Base-by-base conservation (phyloP, 352 stramenopile genomes). In the Globisporangium spiculum region DNA sequence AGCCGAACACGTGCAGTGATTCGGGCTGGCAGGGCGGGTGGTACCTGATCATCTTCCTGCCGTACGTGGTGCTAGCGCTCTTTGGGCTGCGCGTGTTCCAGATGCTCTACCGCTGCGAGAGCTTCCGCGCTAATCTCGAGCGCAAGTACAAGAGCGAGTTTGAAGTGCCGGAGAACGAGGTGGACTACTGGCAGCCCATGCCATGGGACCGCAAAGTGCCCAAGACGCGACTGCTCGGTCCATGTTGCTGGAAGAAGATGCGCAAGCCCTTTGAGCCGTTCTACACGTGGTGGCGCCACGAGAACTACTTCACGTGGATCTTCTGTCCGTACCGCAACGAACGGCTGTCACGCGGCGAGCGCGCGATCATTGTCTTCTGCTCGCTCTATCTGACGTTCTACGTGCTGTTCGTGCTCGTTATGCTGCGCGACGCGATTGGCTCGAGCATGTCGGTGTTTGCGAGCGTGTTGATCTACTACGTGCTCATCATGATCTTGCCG, bases 261-360 rank as follows among this genome's bases (percentile, higher is more conserved):
- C 79, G 83, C 36, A 69, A 69, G 0, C 80, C 83, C 1, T 83
- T 77, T 48, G 83, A 91, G 63, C 83, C 83, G 16, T 91, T 91
- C 66, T 89, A 89, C 68, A 91, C 80, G 32, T 91, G 83, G 83
- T 91, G 83, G 83, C 72, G 83, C 6, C 83, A 91, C 52, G 83
- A 91, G 30, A 91, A 91, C 71, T 91, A 91, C 68, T 91, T 91
- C 57, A 91, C 83, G 60, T 91, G 83, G 83, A 78, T 91, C 62
- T 91, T 89, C 63, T 89, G 69, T 34, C 83, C 83, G 1, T 91
- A 91, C 65, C 77, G 83, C 3, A 91, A 91, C 61, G 83, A 91
- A 63, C 74, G 69, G 22, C 71, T 91, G 0, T 83, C 80, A n/a
- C 73, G 79, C 10, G 73, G 83, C 3, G 83, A 91, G 71, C 75